Conservation (phyloP, 106 monocot genomes). For the Platanthera zijinensis region DNA sequence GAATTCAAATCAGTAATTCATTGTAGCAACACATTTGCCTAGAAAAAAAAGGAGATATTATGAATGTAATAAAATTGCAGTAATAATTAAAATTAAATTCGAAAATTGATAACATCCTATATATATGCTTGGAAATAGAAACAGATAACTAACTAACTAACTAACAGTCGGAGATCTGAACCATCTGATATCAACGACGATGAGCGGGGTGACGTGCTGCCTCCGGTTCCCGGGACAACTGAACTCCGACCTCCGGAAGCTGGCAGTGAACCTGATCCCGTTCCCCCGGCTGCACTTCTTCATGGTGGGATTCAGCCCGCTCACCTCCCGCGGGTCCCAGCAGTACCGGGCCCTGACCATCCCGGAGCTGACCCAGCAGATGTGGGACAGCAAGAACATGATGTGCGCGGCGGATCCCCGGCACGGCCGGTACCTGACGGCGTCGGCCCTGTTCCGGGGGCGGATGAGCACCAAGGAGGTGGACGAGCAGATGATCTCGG, state of each 20-base stretch:
- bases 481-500: conserved; percentile 47
- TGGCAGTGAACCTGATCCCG: conserved; percentile 61
- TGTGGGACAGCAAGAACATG: conserved; percentile 78
- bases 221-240: conserved; percentile 55
- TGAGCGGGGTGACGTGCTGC: conserved; percentile 54
- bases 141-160: not conserved
- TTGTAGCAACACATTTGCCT: too few relatives aligned
- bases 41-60: too few relatives aligned
- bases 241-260: conserved; percentile 57
- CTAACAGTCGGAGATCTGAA: conserved; percentile 22
- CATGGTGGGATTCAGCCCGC: conserved; percentile 65
- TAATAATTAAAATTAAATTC: too few relatives aligned
- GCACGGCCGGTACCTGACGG: conserved; percentile 60
- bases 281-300: conserved; percentile 78
- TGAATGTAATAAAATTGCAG: too few relatives aligned
- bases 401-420: conserved; percentile 71
- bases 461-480: conserved; percentile 11
- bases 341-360: conserved; percentile 57
- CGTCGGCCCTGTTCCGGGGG: conserved; percentile 11
- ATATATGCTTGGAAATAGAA: not conserved
- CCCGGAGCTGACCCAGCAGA: conserved; percentile 65
- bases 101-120: too few relatives aligned
- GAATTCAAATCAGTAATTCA: too few relatives aligned
- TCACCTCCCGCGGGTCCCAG: conserved; percentile 61
- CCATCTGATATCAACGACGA: conserved; percentile 28